Percentiles rank a stretch among this genome's conserved stretches.
These are phyloP conservation scores for Wallemia mellicola DNA, from an alignment of 1,284 basidiomycete species.

Conservation along the genomic window DNA sequence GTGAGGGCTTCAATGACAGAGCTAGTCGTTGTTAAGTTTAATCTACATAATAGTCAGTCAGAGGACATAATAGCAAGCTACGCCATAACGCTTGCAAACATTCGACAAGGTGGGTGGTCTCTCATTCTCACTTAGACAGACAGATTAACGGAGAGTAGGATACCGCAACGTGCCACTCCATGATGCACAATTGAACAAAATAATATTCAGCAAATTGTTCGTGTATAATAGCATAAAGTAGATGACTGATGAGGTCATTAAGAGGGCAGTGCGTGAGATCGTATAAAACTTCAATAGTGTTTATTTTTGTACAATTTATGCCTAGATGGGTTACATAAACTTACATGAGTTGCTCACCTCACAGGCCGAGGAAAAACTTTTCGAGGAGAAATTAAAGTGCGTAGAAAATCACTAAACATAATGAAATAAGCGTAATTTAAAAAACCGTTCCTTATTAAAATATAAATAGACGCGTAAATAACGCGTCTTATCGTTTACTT, in stretches of 20 bases:
- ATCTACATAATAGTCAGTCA: slow-evolving; percentile 28
- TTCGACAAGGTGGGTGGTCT: slow-evolving; percentile 27
- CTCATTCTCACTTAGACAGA: no score
- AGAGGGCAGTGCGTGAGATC: background rate
- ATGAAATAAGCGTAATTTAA: background rate
- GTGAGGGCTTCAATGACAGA: slow-evolving; percentile 46
- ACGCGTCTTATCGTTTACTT: background rate
- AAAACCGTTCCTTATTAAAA: no score
- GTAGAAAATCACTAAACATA: background rate
- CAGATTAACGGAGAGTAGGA: no score
- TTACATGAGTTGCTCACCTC: no score
- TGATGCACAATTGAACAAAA: slow-evolving; percentile 48
- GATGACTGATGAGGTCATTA: background rate
- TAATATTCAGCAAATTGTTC: slow-evolving; percentile 24
- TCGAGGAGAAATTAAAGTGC: no score
- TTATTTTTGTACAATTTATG: no score
- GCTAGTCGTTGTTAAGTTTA: slow-evolving; percentile 49
- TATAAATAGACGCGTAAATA: background rate
- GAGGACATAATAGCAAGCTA: slow-evolving; percentile 14
- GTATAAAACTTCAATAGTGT: no score
- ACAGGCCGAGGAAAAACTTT: no score
- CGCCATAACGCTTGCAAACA: background rate
- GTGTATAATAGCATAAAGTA: background rate
- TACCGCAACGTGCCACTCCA: slow-evolving; percentile 63
- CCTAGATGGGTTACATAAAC: no score